Conservation (phyloP, 345 rosid species). For the Boechera retrofracta region DNA sequence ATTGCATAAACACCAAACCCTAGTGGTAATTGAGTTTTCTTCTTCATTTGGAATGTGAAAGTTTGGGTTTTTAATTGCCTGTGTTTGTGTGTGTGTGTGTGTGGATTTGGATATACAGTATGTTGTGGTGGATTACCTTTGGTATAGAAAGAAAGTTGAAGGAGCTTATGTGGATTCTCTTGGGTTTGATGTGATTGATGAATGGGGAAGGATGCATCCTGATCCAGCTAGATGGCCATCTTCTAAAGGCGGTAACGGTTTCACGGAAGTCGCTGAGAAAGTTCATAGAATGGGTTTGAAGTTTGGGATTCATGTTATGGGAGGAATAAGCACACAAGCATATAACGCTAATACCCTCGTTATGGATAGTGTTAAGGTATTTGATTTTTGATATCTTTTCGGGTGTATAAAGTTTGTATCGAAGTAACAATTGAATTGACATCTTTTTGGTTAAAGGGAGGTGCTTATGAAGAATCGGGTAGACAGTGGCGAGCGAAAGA, state of each 20-base stretch:
- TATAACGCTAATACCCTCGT: slow-evolving; percentile 78
- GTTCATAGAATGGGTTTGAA: slow-evolving; percentile 88
- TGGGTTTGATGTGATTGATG: slow-evolving; percentile 92
- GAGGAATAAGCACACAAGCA: slow-evolving; percentile 93
- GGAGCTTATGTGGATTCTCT: slow-evolving; percentile 75
- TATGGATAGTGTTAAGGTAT: slow-evolving; percentile 64
- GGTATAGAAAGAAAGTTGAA: slow-evolving; percentile 81
- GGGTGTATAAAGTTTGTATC: background rate
- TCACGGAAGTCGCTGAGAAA: slow-evolving; percentile 72
- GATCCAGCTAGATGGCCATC: slow-evolving; percentile 96
- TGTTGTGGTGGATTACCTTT: slow-evolving; percentile 95
- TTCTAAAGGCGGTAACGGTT: slow-evolving; percentile 76
- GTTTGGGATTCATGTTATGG: slow-evolving; percentile 95
- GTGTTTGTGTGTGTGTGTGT: slow-evolving; percentile 3
- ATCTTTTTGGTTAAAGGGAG: slow-evolving; percentile 55
- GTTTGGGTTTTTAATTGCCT: background rate
- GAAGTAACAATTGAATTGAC: background rate
- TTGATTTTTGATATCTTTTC: background rate
- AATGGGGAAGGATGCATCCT: slow-evolving; percentile 92
- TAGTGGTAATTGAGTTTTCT: background rate
- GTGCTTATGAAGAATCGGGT: slow-evolving; percentile 64
- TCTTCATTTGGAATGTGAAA: slow-evolving; percentile 2
- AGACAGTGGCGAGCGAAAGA: slow-evolving; percentile 74
- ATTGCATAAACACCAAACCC: slow-evolving; percentile 3
- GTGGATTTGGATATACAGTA: slow-evolving; percentile 53